Evolutionary conservation across 257 asterid species (phyloP), one percentile per base, ranked within the genome.

Genomic region (Misopates orontium): DNA sequence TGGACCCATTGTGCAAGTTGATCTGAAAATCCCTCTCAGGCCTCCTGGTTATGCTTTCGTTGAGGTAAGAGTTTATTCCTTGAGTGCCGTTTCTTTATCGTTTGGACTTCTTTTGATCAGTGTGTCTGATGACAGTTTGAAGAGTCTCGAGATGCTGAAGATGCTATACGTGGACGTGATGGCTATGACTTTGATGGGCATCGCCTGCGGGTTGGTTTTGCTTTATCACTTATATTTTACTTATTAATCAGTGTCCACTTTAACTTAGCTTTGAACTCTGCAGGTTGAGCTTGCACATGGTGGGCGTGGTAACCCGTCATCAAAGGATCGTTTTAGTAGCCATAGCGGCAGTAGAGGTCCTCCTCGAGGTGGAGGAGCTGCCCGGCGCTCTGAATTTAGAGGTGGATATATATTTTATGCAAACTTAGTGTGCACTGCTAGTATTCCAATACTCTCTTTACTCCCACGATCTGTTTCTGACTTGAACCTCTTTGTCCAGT

Each of bases 21-120:
- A 94, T 70, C 50, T 94, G 86, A 94, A 94, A 87, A 74, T 90
- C 51, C 99, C 98, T 3, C 96, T 96, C 23, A 85, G 97, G 65
- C 98, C 99, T 56, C 99, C 99, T n/a, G 98, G 98, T 56, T 94
- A 94, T 90, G 98, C 99, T 59, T 94, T 94, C 58, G 96, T 94
- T 8, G 99, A 94, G 94, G 99, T 86, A 72, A 70, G 81, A 32
- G 48, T 51, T 41, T 31, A 36, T 51, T 68, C 65, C 42, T 67
- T 13, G 48, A 7, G 45, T 18, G 8, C 58, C 15, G 28, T 61
- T 42, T 61, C 15, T 73, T 56, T 11, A 31, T 49, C 48, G 59
- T 11, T 44, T 67, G 39, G 24, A 28, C 39, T 10, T 44, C 16
- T 59, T 60, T 61, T 7, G n/a, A 66, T 20, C 42, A 18, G 22